A percentile compares a stretch with the other conserved stretches of the same genome.
phyloP scores from a whole-genome alignment of 2,329 filamentous ascomycete species.

The Monosporascus sp. region DNA sequence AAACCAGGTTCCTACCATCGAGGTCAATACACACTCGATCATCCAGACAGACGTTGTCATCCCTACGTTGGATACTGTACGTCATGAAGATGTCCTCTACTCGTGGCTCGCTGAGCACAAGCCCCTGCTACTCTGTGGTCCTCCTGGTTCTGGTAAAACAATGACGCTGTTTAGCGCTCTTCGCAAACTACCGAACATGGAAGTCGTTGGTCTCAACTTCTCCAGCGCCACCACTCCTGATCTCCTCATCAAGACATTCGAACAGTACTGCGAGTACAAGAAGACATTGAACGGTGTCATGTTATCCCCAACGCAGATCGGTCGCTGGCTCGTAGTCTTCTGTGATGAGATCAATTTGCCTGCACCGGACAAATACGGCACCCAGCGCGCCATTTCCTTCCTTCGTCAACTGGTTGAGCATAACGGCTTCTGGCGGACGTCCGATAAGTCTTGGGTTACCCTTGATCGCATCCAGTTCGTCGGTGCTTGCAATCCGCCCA shows the following conservation, averaged over 20 bases:
- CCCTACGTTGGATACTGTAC: conserved; percentile 92
- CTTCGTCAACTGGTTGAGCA: conserved; percentile 95
- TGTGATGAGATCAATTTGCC: conserved; percentile 99
- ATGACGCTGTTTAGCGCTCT: conserved; percentile 99
- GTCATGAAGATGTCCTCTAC: conserved; percentile 98
- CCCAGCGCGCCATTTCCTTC: conserved; percentile 96
- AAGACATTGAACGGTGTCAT: conserved; percentile 96
- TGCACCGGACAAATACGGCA: conserved; percentile 94
- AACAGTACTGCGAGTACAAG: conserved; percentile 99
- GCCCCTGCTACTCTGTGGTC: conserved; percentile 90
- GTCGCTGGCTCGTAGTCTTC: conserved; percentile 96
- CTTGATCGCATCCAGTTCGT: conserved; percentile 98
- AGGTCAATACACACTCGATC: conserved; percentile 97
- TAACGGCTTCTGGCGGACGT: conserved; percentile 97
- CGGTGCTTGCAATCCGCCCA: conserved; percentile 96
- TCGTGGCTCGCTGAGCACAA: conserved; percentile 99
- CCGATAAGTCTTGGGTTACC: conserved; percentile 96
- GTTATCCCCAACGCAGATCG: conserved; percentile 92
- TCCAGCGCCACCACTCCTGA: conserved; percentile 98
- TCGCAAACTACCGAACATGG: conserved; percentile 96
- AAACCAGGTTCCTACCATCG: conserved; percentile 85
- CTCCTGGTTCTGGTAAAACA: conserved; percentile 97
- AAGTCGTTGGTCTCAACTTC: conserved; percentile 98
- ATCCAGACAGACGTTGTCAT: conserved; percentile 98
- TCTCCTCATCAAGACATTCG: conserved; percentile 96